Conservation (phyloP, 768 basidiomycete genomes). For the Artomyces pyxidatus region DNA sequence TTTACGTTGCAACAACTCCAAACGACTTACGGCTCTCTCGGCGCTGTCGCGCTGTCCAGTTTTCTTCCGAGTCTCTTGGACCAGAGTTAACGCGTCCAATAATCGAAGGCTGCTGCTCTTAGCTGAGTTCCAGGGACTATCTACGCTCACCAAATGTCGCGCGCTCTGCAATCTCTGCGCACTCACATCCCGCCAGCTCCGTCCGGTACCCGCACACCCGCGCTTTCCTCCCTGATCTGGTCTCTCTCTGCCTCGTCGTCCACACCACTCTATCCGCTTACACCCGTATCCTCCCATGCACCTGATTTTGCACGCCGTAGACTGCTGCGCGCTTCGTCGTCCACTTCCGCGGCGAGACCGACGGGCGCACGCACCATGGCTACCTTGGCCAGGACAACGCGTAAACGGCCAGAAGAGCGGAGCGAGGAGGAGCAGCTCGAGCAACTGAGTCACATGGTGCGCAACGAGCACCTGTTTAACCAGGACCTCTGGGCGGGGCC, state of each 20-base stretch:
- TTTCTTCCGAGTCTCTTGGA: too few species aligned
- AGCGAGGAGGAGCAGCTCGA: constrained; percentile 6
- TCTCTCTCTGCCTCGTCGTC: constrained; percentile 14
- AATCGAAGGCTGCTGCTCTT: too few species aligned
- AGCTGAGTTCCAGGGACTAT: too few species aligned
- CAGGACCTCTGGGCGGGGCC: constrained; percentile 11
- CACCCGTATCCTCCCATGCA: constrained; percentile 1
- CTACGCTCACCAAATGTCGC: too few species aligned
- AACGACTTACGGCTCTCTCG: too few species aligned
- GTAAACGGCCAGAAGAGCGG: not conserved
- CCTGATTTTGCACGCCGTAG: constrained; percentile 1
- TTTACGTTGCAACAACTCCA: too few species aligned
- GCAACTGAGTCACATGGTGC: constrained; percentile 7
- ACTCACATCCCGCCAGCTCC: constrained; percentile 5
- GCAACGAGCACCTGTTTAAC: not conserved
- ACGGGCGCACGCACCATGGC: constrained; percentile 9
- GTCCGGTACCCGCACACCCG: constrained; percentile 5
- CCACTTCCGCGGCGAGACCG: not conserved
- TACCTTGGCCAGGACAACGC: not conserved
- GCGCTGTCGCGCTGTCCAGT: too few species aligned
- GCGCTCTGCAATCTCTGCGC: constrained; percentile 4
- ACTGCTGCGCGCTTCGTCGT: not conserved
- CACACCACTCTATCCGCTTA: constrained; percentile 3
- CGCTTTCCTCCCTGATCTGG: constrained; percentile 17
- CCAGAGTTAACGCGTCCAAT: too few species aligned